Base-by-base conservation (phyloP, 2,329 filamentous ascomycete species). In the Apiospora hydei region DNA sequence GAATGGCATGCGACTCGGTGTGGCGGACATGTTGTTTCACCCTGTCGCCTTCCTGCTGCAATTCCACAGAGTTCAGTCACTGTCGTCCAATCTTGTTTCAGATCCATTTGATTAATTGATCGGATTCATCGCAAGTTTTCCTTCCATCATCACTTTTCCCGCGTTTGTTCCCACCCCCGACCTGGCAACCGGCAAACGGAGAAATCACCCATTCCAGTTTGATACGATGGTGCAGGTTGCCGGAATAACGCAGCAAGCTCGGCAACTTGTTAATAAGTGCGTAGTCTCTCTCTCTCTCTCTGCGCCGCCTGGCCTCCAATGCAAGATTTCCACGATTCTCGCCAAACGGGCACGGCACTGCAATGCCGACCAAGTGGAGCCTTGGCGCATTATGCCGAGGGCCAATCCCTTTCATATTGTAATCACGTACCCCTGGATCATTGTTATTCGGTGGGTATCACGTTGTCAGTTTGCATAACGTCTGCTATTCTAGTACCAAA, bases 1-100 rank as follows among this genome's bases (percentile, higher is more conserved):
- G 57, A 41, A 41, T 6, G 57, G 57, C 21, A 41, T 41, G 57
- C 57, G 57, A 64, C 57, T n/a, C 34, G 34, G 8, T 64, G 34
- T 64, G 57, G 57, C 57, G 41, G 57, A 41, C 34, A 64, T 14
- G 4, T n/a, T 38, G 57, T 64, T 64, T 64, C 57, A 64, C 57
- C 57, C 41, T 41, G 57, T 41, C 30, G 30, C 30, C 57, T 64
- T 64, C 57, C 34, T 30, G 57, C 30, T 41, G 34, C 57, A 64
- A 41, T 24, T 64, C 57, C 41, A 41, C 57, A 64, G 34, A 41
- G 57, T 64, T 64, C 57, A 64, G n/a, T 64, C 34, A 64, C n/a
- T 64, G 18, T 41, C 34, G 57, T 64, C 30, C n/a, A 64, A 64
- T 41, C 10, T 64, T 41, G 57, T 64, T 64, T 64, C 57, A 64